phyloP scores from a whole-genome alignment of 2,329 filamentous ascomycete species.

The Dactylonectria macrodidyma region DNA sequence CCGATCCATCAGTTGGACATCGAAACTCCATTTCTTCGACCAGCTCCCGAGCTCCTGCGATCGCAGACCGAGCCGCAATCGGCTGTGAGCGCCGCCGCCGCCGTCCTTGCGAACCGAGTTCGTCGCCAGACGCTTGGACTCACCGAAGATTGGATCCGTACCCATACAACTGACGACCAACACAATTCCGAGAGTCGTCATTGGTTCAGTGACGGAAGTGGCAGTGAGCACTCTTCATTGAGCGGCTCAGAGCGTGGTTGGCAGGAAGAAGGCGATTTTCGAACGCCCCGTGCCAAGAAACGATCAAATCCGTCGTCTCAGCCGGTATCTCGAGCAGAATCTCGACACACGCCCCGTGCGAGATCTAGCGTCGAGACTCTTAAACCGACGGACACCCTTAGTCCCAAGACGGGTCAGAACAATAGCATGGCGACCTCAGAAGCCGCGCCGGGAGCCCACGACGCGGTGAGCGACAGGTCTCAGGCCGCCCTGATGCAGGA shows the following conservation, averaged over 20 bases:
- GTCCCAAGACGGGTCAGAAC: constrained; percentile 48
- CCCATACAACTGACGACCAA: constrained; percentile 81
- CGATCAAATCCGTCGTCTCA: constrained; percentile 44
- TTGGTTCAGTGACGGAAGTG: constrained; percentile 84
- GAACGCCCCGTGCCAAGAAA: constrained; percentile 62
- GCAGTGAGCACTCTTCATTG: constrained; percentile 83
- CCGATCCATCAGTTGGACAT: constrained; percentile 74
- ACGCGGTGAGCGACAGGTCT: constrained; percentile 48
- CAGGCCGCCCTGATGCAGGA: constrained; percentile 46
- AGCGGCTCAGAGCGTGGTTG: constrained; percentile 74
- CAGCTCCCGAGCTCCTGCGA: constrained; percentile 62
- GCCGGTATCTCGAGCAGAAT: constrained; percentile 49
- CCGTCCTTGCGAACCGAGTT: constrained; percentile 75
- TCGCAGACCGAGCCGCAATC: constrained; percentile 48
- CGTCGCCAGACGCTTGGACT: constrained; percentile 73
- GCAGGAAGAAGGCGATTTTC: constrained; percentile 64
- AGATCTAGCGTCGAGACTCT: constrained; percentile 72
- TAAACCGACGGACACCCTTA: constrained; percentile 53
- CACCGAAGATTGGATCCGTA: constrained; percentile 89
- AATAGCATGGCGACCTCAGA: constrained; percentile 53
- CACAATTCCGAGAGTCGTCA: constrained; percentile 78
- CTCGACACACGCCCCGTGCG: constrained; percentile 60
- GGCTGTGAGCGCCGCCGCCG: constrained; percentile 68
- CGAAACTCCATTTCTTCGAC: constrained; percentile 74
- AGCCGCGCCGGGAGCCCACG: constrained; percentile 46